These are phyloP conservation scores for Trichoderma parareesei DNA, from an alignment of 495 filamentous ascomycete species.

Conservation along the genomic window DNA sequence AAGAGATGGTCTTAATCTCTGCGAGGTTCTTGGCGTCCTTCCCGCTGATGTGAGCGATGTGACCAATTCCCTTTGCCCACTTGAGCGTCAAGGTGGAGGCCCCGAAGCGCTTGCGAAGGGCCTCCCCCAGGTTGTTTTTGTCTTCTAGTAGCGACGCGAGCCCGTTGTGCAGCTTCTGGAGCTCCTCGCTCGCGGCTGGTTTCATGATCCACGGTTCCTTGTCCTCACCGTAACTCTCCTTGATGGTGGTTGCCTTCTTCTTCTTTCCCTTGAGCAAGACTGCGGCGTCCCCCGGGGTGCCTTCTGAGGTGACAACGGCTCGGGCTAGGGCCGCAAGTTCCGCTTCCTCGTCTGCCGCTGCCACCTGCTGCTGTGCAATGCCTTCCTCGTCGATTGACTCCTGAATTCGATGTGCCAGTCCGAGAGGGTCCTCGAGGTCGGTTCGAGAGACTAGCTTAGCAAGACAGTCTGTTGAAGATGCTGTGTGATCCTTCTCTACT, in stretches of 20 bases:
- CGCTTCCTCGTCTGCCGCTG: constrained; percentile 62
- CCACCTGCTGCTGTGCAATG: constrained; percentile 64
- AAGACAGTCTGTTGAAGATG: constrained; percentile 31
- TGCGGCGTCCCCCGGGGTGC: constrained; percentile 30
- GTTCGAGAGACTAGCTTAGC: constrained; percentile 50
- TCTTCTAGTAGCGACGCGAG: constrained; percentile 50
- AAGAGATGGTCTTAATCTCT: constrained; percentile 54
- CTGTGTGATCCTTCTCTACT: not conserved
- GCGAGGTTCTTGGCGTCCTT: constrained; percentile 49
- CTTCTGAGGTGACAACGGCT: constrained; percentile 55
- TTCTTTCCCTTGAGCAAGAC: constrained; percentile 37
- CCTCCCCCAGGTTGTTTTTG: constrained; percentile 50
- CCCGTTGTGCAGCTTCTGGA: constrained; percentile 58
- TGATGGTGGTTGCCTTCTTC: constrained; percentile 33
- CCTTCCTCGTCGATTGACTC: constrained; percentile 90
- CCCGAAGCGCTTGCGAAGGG: constrained; percentile 42
- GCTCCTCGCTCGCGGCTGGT: constrained; percentile 53
- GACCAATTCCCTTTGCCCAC: constrained; percentile 76
- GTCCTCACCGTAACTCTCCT: constrained; percentile 43
- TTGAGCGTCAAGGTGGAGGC: constrained; percentile 62
- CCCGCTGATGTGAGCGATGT: constrained; percentile 86
- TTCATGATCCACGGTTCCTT: constrained; percentile 84
- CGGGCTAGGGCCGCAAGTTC: constrained; percentile 61
- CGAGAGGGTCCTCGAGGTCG: constrained; percentile 56
- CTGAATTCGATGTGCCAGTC: constrained; percentile 61